phyloP scores from a whole-genome alignment of 2,329 filamentous ascomycete species.

The Colletotrichum lini region DNA sequence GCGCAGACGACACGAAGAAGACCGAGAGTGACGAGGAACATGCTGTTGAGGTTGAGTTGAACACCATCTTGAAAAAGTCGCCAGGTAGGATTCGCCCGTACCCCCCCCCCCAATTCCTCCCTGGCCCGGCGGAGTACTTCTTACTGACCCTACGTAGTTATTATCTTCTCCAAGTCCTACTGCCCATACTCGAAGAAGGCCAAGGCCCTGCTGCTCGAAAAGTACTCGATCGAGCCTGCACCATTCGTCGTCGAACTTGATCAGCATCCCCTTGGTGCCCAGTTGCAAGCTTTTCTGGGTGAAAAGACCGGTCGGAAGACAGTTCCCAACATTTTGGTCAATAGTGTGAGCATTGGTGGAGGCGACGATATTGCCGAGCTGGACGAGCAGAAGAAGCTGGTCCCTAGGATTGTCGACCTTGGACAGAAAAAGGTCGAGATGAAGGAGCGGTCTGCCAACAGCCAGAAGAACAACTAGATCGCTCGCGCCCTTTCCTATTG shows the following conservation, averaged over 20 bases:
- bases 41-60: conserved; percentile 79
- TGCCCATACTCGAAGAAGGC: conserved; percentile 90
- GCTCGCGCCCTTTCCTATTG: conserved; percentile 5
- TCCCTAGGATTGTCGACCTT: conserved; percentile 79
- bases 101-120: not conserved
- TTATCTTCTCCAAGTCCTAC: conserved; percentile 96
- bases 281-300: conserved; percentile 79
- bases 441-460: conserved; percentile 60
- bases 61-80: conserved; percentile 84
- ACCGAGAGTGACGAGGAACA: conserved; percentile 71
- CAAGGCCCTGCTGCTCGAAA: conserved; percentile 86
- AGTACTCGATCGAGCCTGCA: conserved; percentile 85
- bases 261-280: conserved; percentile 79
- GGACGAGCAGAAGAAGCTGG: conserved; percentile 76
- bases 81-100: conserved; percentile 73
- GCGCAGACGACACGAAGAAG: conserved; percentile 53
- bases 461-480: conserved; percentile 32
- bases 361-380: conserved; percentile 87
- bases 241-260: conserved; percentile 95
- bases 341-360: conserved; percentile 90
- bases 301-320: conserved; percentile 85
- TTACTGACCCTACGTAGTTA: conserved; percentile 68
- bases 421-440: conserved; percentile 76
- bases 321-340: conserved; percentile 92
- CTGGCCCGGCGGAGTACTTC: conserved; percentile 14